Base-by-base conservation (phyloP, 805 yeast species). In the Wickerhamiella bombiphila region DNA sequence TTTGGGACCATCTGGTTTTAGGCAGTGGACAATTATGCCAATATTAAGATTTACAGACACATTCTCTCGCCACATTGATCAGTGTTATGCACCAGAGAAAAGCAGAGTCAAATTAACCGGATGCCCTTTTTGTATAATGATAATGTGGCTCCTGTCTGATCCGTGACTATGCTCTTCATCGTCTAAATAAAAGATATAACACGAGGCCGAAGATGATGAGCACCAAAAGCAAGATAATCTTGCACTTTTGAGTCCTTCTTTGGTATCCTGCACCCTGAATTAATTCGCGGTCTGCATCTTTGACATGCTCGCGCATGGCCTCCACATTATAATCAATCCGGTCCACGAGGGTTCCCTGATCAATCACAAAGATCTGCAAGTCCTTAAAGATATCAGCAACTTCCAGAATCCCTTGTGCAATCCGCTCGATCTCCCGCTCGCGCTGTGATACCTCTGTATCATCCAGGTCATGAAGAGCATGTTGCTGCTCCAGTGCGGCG, bases 331-430 rank as follows among this genome's bases (percentile, higher is more conserved):
- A 91, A 58, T 88, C 98, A 40, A 91, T 88, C 47, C 96, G 65
- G 58, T 91, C 98, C 42, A 91, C 65, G 32, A 91, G 69, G 0
- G 95, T 82, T 1, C 98, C 98, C 59, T 91, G 98, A 52, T 91
- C 97, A 39, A 91, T 79, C 31, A 91, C 81, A 68, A 91, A 66
- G 28, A 75, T 72, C 52, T 93, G 96, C 70, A 91, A 71, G 52
- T 91, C 97, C 54, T 80, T 79, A 63, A 91, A 91, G 32, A 91
- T 88, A 1, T 88, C 82, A 22, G 93, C 80, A 1, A 91, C 81
- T 55, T 91, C 99, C 29, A 88, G 63, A 32, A 91, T 93, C 36
- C 96, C 94, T 64, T 81, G 82, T 3, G 98, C 97, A 38, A 91
- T 68, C 47, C 79, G 80, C 22, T 80, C 79, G 37, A 91, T 91